These are phyloP conservation scores for Amanita polypyramis DNA, from an alignment of 768 basidiomycete species.

Conservation along the genomic window DNA sequence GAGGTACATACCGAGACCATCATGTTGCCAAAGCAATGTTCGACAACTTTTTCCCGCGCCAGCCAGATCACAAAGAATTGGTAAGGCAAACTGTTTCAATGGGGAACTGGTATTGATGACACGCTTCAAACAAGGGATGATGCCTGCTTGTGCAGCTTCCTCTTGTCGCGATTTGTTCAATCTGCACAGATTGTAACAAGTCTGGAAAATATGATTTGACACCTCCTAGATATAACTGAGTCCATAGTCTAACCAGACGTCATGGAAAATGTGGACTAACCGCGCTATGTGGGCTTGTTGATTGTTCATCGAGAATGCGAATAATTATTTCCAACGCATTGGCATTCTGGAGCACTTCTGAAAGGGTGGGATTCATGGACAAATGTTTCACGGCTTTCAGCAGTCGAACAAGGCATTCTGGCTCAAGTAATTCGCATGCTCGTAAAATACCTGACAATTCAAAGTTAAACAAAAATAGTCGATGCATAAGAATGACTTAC, in stretches of 20 bases:
- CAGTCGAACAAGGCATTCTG: slow-evolving; percentile 81
- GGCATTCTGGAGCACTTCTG: slow-evolving; percentile 93
- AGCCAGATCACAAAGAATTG: slow-evolving; percentile 93
- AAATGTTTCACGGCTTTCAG: slow-evolving; percentile 95
- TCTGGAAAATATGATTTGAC: slow-evolving; percentile 94
- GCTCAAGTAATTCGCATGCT: slow-evolving; percentile 78
- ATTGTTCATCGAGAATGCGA: slow-evolving; percentile 71
- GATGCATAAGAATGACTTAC: slow-evolving; percentile 36
- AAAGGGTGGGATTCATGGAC: slow-evolving; percentile 83
- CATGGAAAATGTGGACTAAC: slow-evolving; percentile 32
- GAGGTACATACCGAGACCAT: slow-evolving; percentile 77
- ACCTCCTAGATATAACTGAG: slow-evolving; percentile 59
- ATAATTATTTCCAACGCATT: slow-evolving; percentile 92
- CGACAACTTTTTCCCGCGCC: slow-evolving; percentile 92
- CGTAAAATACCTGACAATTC: slow-evolving; percentile 62
- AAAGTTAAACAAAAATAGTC: background rate
- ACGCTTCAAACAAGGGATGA: slow-evolving; percentile 83
- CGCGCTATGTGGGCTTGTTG: slow-evolving; percentile 67
- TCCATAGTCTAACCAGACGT: slow-evolving; percentile 1
- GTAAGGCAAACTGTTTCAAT: slow-evolving; percentile 92
- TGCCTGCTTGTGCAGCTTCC: slow-evolving; percentile 93
- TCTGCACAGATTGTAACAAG: slow-evolving; percentile 92
- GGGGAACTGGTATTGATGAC: slow-evolving; percentile 86
- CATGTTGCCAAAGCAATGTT: slow-evolving; percentile 84
- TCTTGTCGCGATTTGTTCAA: slow-evolving; percentile 93